Evolutionary conservation across 2,329 filamentous ascomycete species (phyloP).

Genomic region (Tolypocladium ophioglossoides): DNA sequence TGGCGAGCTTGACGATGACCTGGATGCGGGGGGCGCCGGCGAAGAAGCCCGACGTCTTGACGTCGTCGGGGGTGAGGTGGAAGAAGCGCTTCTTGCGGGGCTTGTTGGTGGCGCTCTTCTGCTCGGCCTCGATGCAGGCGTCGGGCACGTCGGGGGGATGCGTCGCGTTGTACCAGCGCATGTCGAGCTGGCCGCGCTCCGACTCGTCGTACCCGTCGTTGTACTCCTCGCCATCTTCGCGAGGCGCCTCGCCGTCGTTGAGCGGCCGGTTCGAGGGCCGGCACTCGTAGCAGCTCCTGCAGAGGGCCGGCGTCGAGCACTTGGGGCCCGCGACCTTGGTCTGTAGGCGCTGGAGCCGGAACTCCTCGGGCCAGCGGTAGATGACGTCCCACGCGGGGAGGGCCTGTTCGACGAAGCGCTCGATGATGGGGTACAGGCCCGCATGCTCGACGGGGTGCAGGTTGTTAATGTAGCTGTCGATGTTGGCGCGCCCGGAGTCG

Average conservation of each 20-base stretch:
- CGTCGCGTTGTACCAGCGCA: conserved; percentile 16
- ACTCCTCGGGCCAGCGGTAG: conserved; percentile 19
- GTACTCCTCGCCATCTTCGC: conserved; percentile 12
- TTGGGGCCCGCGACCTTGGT: conserved; percentile 1
- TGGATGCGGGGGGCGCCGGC: conserved; percentile 32
- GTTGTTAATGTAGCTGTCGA: conserved; percentile 44
- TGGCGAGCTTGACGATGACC: conserved; percentile 53
- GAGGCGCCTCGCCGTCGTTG: conserved; percentile 12
- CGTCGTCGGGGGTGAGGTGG: conserved; percentile 5
- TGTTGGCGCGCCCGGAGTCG: conserved; percentile 21
- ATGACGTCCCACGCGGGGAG: conserved; percentile 35
- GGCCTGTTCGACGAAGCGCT: conserved; percentile 27
- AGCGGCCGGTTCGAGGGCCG: conserved; percentile 10
- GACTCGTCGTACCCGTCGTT: not conserved
- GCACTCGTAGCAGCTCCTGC: conserved; percentile 7
- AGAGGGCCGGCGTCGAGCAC: conserved; percentile 12
- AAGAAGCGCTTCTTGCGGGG: not conserved
- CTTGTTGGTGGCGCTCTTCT: too few relatives aligned
- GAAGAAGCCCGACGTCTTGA: conserved; percentile 19
- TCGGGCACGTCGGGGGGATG: conserved; percentile 13
- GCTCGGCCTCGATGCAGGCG: not conserved
- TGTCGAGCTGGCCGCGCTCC: conserved; percentile 7
- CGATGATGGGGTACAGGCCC: conserved; percentile 28
- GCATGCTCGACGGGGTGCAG: conserved; percentile 31
- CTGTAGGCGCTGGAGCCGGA: conserved; percentile 14